Percentiles rank a stretch among this genome's conserved stretches.
Evolutionary conservation across 2,329 filamentous ascomycete genomes (phyloP).

Genomic region (Pseudogymnoascus sp.): DNA sequence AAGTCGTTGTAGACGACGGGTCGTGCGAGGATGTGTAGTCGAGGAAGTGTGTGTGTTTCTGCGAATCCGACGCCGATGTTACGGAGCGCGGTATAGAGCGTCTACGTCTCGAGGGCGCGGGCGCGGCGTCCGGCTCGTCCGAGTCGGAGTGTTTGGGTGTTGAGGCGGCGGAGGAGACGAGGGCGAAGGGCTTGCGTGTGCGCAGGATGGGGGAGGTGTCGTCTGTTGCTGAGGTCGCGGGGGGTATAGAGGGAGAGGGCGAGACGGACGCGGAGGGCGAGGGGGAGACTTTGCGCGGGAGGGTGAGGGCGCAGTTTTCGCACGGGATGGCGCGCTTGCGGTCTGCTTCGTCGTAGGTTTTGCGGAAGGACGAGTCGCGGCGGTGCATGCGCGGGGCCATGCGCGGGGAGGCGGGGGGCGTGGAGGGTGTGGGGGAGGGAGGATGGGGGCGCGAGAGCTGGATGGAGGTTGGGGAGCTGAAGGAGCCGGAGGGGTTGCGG

Average conservation of each 20-base stretch:
- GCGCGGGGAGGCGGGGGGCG: slow-evolving; percentile 49
- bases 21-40: slow-evolving; percentile 63
- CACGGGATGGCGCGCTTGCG: slow-evolving; percentile 56
- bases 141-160: slow-evolving; percentile 25
- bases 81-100: slow-evolving; percentile 25
- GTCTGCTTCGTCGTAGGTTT: slow-evolving; percentile 58
- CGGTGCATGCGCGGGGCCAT: slow-evolving; percentile 30
- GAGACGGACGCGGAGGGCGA: slow-evolving; percentile 52
- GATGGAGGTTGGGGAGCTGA: background rate
- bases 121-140: slow-evolving; percentile 6
- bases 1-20: slow-evolving; percentile 51
- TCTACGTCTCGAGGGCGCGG: background rate
- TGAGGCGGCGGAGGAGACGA: slow-evolving; percentile 37
- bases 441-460: slow-evolving; percentile 24
- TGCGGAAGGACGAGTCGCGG: slow-evolving; percentile 51
- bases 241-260: slow-evolving; percentile 23
- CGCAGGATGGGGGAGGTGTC: slow-evolving; percentile 46
- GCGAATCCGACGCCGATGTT: slow-evolving; percentile 42
- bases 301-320: slow-evolving; percentile 59
- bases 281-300: slow-evolving; percentile 47
- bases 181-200: slow-evolving; percentile 51
- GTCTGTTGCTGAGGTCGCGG: slow-evolving; percentile 18
- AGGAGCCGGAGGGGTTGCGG: background rate
- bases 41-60: slow-evolving; percentile 51
- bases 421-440: slow-evolving; percentile 41